These are phyloP conservation scores for Xylogone sp. DNA, from an alignment of 2,329 filamentous ascomycete species.

Conservation along the genomic window DNA sequence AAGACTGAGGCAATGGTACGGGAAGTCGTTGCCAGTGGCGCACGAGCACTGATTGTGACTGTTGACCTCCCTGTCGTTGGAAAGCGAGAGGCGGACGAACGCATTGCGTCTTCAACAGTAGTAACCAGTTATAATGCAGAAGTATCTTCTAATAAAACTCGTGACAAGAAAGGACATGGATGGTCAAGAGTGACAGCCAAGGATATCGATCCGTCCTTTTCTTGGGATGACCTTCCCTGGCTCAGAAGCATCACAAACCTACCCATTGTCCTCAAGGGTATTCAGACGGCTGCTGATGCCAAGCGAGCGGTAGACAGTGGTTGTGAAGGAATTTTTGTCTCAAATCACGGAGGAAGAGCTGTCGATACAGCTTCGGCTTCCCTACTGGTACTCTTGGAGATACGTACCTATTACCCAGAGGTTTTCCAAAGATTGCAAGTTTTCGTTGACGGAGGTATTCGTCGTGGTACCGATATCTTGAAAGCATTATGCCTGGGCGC, in stretches of 20 bases:
- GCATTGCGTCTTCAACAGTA: no score
- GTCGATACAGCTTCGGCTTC: constrained; percentile 43
- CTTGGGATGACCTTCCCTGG: constrained; percentile 52
- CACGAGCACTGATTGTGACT: constrained; percentile 51
- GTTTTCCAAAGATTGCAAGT: constrained; percentile 56
- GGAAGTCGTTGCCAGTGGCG: constrained; percentile 38
- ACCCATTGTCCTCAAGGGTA: constrained; percentile 58
- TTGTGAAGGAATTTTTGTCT: constrained; percentile 50
- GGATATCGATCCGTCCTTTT: constrained; percentile 45
- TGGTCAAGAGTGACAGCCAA: neutral
- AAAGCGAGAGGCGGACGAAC: constrained; percentile 43
- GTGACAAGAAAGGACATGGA: neutral
- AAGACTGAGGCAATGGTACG: constrained; percentile 44
- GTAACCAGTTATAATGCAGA: constrained; percentile 39
- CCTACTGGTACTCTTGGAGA: constrained; percentile 55
- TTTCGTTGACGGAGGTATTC: constrained; percentile 58
- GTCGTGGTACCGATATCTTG: constrained; percentile 58
- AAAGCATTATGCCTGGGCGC: constrained; percentile 63
- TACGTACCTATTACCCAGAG: constrained; percentile 53
- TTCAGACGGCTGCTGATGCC: constrained; percentile 61
- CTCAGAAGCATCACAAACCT: constrained; percentile 39
- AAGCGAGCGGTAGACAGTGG: constrained; percentile 44
- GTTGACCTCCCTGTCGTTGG: constrained; percentile 51
- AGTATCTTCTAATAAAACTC: neutral
- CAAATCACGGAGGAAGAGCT: constrained; percentile 55